These are phyloP conservation scores for Margaritispora aquatica DNA, from an alignment of 495 filamentous ascomycete genomes.

Conservation along the genomic window DNA sequence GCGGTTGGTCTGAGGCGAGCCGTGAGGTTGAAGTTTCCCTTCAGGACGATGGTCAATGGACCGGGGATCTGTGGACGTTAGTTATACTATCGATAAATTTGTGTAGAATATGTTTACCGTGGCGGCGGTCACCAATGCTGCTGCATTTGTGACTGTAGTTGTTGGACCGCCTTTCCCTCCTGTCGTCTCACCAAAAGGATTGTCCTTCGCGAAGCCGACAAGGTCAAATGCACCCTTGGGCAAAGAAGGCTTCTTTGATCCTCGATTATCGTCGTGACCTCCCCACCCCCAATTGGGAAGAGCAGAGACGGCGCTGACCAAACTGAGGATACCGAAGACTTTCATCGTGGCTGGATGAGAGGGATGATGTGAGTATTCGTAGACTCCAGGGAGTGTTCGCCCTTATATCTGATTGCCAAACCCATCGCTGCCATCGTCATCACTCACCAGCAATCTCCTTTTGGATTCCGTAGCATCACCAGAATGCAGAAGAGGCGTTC, in stretches of 20 bases:
- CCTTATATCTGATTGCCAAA: background rate
- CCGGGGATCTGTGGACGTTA: background rate
- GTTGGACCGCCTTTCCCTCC: background rate
- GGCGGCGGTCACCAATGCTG: background rate
- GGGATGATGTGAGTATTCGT: too few relatives aligned
- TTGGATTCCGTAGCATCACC: background rate
- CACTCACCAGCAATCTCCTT: too few relatives aligned
- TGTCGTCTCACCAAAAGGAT: background rate
- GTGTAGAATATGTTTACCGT: background rate
- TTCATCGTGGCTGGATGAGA: background rate
- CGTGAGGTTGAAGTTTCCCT: background rate
- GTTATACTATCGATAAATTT: background rate
- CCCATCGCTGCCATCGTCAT: background rate
- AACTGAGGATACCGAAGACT: background rate
- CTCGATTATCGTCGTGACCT: background rate
- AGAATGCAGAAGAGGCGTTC: background rate
- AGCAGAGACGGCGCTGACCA: background rate
- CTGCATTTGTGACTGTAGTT: background rate
- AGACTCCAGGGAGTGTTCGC: background rate
- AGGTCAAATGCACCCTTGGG: background rate
- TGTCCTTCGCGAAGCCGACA: background rate
- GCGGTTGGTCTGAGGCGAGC: background rate
- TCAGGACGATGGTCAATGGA: background rate
- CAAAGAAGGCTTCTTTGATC: background rate
- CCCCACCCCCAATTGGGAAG: background rate